These are phyloP conservation scores for Onygenales sp. DNA, from an alignment of 2,329 filamentous ascomycete species.

Conservation along the genomic window DNA sequence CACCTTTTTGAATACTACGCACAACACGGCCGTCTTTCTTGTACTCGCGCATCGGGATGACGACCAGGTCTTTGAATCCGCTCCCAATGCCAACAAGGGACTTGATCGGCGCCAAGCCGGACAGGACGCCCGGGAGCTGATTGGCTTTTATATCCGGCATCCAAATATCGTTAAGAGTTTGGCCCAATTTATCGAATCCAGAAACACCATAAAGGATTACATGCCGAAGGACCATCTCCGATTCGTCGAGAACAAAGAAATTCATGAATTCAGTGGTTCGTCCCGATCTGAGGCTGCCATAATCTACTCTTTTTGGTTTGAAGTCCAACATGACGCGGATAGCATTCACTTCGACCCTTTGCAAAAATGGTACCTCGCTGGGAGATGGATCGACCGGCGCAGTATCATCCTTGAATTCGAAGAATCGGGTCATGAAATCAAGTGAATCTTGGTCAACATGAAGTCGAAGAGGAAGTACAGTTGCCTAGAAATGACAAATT, in stretches of 20 bases:
- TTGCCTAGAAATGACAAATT: constrained; percentile 38
- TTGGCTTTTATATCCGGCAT: constrained; percentile 84
- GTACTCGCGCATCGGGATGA: constrained; percentile 87
- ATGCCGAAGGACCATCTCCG: constrained; percentile 75
- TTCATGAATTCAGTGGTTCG: constrained; percentile 99
- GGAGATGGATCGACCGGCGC: constrained; percentile 38
- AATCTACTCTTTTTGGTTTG: constrained; percentile 97
- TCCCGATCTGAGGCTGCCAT: constrained; percentile 81
- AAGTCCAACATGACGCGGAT: constrained; percentile 85
- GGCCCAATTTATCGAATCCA: constrained; percentile 82
- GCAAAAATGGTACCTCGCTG: constrained; percentile 74
- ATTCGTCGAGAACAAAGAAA: constrained; percentile 82
- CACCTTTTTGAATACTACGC: constrained; percentile 84
- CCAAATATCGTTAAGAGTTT: constrained; percentile 92
- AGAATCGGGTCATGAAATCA: constrained; percentile 94
- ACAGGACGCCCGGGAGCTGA: constrained; percentile 80
- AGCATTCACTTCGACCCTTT: constrained; percentile 77
- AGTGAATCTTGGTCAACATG: constrained; percentile 97
- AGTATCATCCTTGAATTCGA: constrained; percentile 85
- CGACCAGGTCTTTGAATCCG: constrained; percentile 75
- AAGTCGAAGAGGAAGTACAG: constrained; percentile 72
- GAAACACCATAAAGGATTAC: constrained; percentile 87
- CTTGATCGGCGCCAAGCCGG: constrained; percentile 80
- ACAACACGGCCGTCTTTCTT: constrained; percentile 87
- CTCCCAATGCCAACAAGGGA: constrained; percentile 85